A percentile compares a stretch with the other conserved stretches of the same genome.
Conservation (phyloP, 768 basidiomycete species). For the Serendipita sp. region DNA sequence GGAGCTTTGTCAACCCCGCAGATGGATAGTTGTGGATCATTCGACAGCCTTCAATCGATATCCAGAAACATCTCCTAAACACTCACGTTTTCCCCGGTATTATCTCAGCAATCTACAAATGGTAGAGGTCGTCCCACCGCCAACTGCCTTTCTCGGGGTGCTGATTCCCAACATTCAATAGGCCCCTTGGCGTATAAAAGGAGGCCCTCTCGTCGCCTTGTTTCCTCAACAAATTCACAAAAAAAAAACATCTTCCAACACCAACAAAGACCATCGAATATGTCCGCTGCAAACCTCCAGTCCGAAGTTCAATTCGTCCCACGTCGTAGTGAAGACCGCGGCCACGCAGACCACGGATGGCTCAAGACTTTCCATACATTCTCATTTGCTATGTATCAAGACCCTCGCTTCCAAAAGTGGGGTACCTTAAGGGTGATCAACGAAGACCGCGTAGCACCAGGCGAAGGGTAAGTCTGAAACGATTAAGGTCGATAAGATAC, state of each 20-base stretch:
- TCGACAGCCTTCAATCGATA: no score
- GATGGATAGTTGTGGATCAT: no score
- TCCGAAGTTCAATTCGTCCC: constrained; percentile 25
- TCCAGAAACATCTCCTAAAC: no score
- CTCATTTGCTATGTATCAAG: constrained; percentile 55
- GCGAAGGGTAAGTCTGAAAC: background rate
- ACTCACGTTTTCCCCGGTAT: background rate
- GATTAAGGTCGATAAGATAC: background rate
- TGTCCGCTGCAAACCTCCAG: background rate
- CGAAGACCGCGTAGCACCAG: constrained; percentile 64
- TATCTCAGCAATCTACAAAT: background rate
- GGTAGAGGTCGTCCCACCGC: background rate
- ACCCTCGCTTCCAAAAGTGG: constrained; percentile 38
- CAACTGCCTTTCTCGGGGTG: background rate
- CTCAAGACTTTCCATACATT: constrained; percentile 80
- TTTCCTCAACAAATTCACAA: background rate
- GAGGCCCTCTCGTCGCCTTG: background rate
- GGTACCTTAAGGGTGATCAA: constrained; percentile 80
- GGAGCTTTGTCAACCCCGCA: no score
- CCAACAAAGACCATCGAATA: background rate
- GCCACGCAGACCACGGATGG: constrained; percentile 70
- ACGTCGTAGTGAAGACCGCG: constrained; percentile 47
- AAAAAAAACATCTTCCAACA: background rate
- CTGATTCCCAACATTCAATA: background rate
- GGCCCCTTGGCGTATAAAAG: background rate